Conservation (phyloP, 306 rosid species). For the Ammopiptanthus mongolicus region DNA sequence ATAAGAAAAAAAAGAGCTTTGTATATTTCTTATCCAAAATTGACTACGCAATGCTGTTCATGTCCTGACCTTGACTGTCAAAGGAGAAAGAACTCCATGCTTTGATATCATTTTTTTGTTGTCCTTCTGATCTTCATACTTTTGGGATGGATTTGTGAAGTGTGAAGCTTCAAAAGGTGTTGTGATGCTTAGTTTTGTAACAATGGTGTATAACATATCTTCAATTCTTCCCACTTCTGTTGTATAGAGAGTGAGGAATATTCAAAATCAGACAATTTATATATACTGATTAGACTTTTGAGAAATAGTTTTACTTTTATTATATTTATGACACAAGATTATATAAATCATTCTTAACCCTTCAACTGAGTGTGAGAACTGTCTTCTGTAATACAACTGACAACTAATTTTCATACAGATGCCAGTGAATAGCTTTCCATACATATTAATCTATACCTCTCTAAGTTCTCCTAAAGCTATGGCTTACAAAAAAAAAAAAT, state of each 20-base stretch:
- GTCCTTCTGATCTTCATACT: background rate
- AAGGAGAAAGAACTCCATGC: background rate
- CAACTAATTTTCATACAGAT: slow-evolving; percentile 4
- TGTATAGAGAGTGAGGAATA: too few relatives aligned
- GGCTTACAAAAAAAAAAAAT: background rate
- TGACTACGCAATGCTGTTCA: background rate
- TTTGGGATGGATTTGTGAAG: background rate
- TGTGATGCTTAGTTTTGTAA: too few relatives aligned
- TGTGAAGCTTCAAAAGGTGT: background rate
- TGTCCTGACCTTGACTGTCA: too few relatives aligned
- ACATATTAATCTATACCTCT: slow-evolving; percentile 22
- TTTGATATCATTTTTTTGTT: background rate
- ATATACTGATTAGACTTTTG: background rate
- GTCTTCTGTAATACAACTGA: background rate
- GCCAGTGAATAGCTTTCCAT: background rate
- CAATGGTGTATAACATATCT: background rate
- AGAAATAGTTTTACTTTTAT: background rate
- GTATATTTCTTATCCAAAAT: background rate
- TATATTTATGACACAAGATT: background rate
- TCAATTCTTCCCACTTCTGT: background rate
- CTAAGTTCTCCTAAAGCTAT: slow-evolving; percentile 15
- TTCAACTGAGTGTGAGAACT: background rate
- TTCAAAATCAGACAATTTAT: background rate
- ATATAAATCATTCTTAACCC: background rate
- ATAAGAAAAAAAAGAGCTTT: background rate